Percentiles rank a stretch among this genome's conserved stretches.
Conservation (phyloP, 2,329 filamentous ascomycete genomes). For the Phoma sp. region DNA sequence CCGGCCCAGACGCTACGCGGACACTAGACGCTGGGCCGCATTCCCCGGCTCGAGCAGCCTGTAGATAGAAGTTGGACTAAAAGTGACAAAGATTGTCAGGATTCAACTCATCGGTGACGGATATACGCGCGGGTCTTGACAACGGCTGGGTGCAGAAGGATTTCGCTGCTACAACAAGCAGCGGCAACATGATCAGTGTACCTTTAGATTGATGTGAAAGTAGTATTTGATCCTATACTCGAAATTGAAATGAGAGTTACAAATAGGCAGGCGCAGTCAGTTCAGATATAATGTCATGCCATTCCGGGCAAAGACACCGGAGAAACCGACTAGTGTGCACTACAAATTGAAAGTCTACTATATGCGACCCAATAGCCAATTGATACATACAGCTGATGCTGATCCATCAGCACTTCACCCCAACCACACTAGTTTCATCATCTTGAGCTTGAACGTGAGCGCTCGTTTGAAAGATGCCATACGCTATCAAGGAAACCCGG, state of each 20-base stretch:
- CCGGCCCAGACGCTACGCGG: slow-evolving; percentile 1
- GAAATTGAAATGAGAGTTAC: slow-evolving; percentile 32
- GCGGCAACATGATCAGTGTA: background rate
- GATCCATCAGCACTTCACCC: slow-evolving; percentile 34
- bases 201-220: too few relatives aligned
- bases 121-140: background rate
- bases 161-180: background rate
- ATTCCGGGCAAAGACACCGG: slow-evolving; percentile 23
- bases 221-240: slow-evolving; percentile 2
- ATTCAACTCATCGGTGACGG: background rate
- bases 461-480: slow-evolving; percentile 34
- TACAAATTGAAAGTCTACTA: slow-evolving; percentile 44
- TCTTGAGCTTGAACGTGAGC: slow-evolving; percentile 29
- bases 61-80: background rate
- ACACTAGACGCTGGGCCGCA: slow-evolving; percentile 12
- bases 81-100: slow-evolving; percentile 10
- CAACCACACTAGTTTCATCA: slow-evolving; percentile 32
- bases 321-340: slow-evolving; percentile 32
- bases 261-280: slow-evolving; percentile 33
- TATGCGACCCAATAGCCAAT: slow-evolving; percentile 40
- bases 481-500: slow-evolving; percentile 43
- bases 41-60: slow-evolving; percentile 28
- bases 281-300: slow-evolving; percentile 29
- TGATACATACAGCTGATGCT: slow-evolving; percentile 45
- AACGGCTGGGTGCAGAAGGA: background rate